A percentile compares a stretch with the other conserved stretches of the same genome.
Evolutionary conservation across 2,329 filamentous ascomycete genomes (phyloP).

Genomic region (Fusarium marasasianum): DNA sequence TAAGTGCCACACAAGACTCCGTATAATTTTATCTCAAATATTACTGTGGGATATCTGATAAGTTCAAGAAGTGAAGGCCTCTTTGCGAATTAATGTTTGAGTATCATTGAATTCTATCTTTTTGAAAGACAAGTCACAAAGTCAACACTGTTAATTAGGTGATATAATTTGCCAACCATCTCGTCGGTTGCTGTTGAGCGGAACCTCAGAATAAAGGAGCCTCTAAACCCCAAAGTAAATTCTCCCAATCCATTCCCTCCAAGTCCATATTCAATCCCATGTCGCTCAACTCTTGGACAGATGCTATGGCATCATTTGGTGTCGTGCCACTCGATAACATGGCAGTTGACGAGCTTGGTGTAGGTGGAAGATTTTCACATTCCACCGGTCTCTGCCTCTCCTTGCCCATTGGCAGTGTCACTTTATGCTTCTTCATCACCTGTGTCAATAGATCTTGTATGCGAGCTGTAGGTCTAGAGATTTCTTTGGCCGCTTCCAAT

Average conservation of each 20-base stretch:
- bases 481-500: conserved; percentile 43
- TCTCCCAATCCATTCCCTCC: conserved; percentile 50
- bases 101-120: too few relatives aligned
- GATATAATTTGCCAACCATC: background rate
- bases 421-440: conserved; percentile 47
- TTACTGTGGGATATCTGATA: background rate
- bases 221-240: conserved; percentile 48
- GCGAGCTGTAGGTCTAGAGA: conserved; percentile 45
- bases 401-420: conserved; percentile 24
- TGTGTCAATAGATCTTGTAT: conserved; percentile 45
- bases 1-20: background rate
- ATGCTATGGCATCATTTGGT: conserved; percentile 16
- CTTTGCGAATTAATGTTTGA: background rate
- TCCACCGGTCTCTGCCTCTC: background rate
- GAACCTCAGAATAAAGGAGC: conserved; percentile 44
- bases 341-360: conserved; percentile 41
- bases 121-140: background rate
- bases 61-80: background rate
- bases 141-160: background rate
- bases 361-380: conserved; percentile 39
- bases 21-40: background rate
- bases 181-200: background rate
- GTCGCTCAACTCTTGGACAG: conserved; percentile 41
- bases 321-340: conserved; percentile 19
- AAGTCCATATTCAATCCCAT: conserved; percentile 46